Base-by-base conservation (phyloP, 2,329 filamentous ascomycete species). In the Beauveria asiatica region DNA sequence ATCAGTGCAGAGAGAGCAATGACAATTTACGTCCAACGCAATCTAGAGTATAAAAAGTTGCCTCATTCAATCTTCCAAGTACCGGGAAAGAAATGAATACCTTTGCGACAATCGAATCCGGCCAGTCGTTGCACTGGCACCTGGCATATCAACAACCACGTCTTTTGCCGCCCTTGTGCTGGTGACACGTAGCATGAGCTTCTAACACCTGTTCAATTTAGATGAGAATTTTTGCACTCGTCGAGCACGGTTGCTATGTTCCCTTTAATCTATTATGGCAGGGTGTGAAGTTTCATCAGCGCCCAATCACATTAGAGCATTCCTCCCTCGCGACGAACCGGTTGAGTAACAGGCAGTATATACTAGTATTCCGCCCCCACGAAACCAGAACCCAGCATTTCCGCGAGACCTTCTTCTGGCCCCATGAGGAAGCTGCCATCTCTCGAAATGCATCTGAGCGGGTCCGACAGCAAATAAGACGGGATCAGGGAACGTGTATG, bases 171-270 rank as follows among this genome's bases (percentile, higher is more conserved):
- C 19, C n/a, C n/a, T n/a, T 37, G 13, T 5, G 13, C 21, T 41
- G 27, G 54, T 51, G 46, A 44, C 27, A 58, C 56, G 56, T 58
- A 58, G 46, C 46, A 58, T 58, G 19, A 39, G 11, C 5, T 25
- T 5, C 17, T 17, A 5, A 8, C 19, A 19, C 13, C 13, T 23
- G 6, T n/a, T 57, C n/a, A 11, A 11, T 23, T 23, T 6, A 11
- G 27, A 37, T 11, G 11, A 1, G 23, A 30, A 5, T 3, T 30
- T 16, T 42, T 13, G 21, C 55, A 16, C 16, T 13, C 19, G n/a
- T 39, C 17, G 7, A 50, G 11, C 17, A 16, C 45, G 23, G 37
- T 11, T 39, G 21, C 45, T 23, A 25, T 42, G 13, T 3, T 11
- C 2, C 9, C 37, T 50, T 57, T 51, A 51, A 58, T 58, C 11